Evolutionary conservation across 2,329 filamentous ascomycete species (phyloP).

Genomic region (Cladophialophora exuberans): DNA sequence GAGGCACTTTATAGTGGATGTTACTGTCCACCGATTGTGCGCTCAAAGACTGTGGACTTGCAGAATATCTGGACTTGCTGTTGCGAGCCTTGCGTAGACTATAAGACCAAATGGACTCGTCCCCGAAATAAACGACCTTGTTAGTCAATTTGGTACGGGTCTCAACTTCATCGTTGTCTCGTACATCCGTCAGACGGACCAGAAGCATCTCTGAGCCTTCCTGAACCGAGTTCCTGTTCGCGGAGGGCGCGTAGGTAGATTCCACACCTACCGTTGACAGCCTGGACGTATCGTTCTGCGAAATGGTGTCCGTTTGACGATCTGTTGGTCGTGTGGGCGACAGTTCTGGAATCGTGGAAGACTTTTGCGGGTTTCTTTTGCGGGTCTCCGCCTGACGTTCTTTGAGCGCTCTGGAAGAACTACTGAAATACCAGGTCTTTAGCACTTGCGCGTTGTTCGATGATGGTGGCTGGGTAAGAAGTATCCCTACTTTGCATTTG

Average conservation of each 20-base stretch:
- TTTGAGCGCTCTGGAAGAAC: conserved; percentile 5
- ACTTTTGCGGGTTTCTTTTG: conserved; percentile 8
- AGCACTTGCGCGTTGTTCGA: conserved; percentile 4
- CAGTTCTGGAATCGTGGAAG: conserved; percentile 6
- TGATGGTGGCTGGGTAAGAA: conserved; percentile 4
- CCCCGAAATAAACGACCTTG: conserved; percentile 19
- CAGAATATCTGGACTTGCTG: conserved; percentile 19
- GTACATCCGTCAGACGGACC: conserved; percentile 13
- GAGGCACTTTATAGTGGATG: conserved; percentile 20
- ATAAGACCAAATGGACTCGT: conserved; percentile 20
- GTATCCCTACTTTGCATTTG: conserved; percentile 10
- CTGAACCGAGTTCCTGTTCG: conserved; percentile 5
- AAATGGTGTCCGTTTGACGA: background rate
- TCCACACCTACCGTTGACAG: conserved; percentile 2
- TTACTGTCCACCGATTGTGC: conserved; percentile 14
- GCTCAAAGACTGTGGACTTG: conserved; percentile 17
- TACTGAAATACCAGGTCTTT: background rate
- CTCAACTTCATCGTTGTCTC: conserved; percentile 6
- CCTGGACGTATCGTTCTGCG: conserved; percentile 2
- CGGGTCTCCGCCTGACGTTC: background rate
- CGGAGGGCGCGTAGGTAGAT: conserved; percentile 1
- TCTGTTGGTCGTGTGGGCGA: conserved; percentile 12
- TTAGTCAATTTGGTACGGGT: conserved; percentile 9
- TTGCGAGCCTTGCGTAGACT: conserved; percentile 19
- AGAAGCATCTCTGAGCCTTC: conserved; percentile 23